These are phyloP conservation scores for Chrysoporthe austroafricana DNA, from an alignment of 2,329 filamentous ascomycete species.

Conservation along the genomic window DNA sequence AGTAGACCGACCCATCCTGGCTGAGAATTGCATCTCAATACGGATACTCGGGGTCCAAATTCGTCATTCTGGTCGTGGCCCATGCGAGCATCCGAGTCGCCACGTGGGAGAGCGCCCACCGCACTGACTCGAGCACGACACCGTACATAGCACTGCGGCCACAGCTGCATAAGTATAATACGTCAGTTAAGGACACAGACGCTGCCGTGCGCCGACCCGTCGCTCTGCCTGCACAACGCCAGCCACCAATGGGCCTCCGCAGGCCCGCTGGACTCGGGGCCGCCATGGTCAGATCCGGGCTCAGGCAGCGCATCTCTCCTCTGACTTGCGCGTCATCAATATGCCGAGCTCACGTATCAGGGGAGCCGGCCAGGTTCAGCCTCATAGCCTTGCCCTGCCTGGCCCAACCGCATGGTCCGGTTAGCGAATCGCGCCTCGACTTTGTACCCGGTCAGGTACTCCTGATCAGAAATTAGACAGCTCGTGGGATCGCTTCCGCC, in stretches of 20 bases:
- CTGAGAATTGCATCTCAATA: neutral
- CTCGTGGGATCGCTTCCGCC: conserved; percentile 11
- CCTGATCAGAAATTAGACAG: neutral
- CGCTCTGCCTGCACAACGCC: neutral
- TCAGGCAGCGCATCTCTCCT: neutral
- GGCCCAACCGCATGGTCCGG: neutral
- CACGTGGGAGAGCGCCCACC: neutral
- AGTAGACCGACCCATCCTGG: neutral
- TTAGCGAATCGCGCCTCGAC: neutral
- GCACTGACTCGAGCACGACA: neutral
- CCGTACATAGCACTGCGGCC: neutral
- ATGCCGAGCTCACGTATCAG: conserved; percentile 1
- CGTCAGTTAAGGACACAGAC: too few relatives aligned
- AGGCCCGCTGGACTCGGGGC: neutral
- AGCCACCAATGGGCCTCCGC: neutral
- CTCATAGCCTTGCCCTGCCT: neutral
- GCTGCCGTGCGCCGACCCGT: too few relatives aligned
- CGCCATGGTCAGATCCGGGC: neutral
- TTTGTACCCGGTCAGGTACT: neutral
- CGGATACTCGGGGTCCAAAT: neutral
- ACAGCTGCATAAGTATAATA: too few relatives aligned
- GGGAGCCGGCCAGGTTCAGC: neutral
- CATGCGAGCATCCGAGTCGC: neutral
- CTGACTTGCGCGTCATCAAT: neutral
- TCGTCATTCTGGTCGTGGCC: neutral